Base-by-base conservation (phyloP, 148 eudicot genomes). In the Camellia granthamiana region DNA sequence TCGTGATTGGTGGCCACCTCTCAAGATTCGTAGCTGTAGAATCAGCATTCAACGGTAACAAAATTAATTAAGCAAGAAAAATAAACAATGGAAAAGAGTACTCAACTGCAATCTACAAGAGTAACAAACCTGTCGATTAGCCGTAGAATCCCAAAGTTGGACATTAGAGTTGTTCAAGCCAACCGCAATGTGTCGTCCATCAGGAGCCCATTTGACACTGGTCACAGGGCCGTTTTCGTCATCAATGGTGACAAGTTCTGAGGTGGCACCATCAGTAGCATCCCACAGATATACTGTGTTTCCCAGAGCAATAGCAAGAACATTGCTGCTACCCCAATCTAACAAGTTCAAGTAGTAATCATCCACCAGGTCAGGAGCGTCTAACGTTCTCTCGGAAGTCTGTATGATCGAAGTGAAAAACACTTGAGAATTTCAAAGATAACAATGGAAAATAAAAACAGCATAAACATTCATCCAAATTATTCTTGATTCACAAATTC, bases 201-300 rank as follows among this genome's bases (percentile, higher is more conserved):
- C 98, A 54, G 97, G 97, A 87, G 96, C 98, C 98, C 96, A 95
- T 75, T 90, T 93, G 51, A 95, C 94, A 80, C 97, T 95, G 69
- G 98, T 95, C 55, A 95, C 90, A 8, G 97, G 95, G 21, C 98
- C 97, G 58, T 56, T 82, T 65, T 93, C 98, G 13, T 95, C 98
- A 46, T 93, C 94, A 21, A 95, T 79, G 14, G 94, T 87, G 14
- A 90, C 90, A 10, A 92, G 94, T 81, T 92, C 96, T 13, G 96
- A 86, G 60, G 96, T 91, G 19, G 88, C 81, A n/a, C 96, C 94
- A 80, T 74, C 81, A 61, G 94, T 84, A 67, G 98, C 98, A 86
- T 95, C 96, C 98, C 98, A 93, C 9, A 93, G 77, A 81, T 95
- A 93, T 3, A 95, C 96, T 1, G 97, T 91, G 86, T 67, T 83